Evolutionary conservation across 805 yeast genomes (phyloP), one percentile per base, ranked within the genome.

Genomic region (Candida wancherniae): DNA sequence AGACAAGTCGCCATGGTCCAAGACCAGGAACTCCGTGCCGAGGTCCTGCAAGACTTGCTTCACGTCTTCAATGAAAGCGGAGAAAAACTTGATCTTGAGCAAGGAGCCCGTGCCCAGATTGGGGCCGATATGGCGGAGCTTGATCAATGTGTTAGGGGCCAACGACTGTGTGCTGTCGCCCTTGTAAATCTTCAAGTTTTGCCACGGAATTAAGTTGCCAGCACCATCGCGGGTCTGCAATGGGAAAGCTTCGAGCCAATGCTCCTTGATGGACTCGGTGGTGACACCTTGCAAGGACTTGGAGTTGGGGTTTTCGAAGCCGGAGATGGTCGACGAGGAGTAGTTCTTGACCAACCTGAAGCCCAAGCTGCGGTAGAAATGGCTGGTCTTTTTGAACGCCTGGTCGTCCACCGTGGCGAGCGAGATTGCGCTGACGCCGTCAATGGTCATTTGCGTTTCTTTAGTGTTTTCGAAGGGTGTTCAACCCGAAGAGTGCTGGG

Each of bases 191-290:
- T 39, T 34, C 47, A 58, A 47, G 28, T 65, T 70, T 35, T 65
- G 71, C 61, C 67, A 60, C 4, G 71, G 71, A 20, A 47, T 47
- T 18, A 57, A 33, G 28, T 55, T 46, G 4, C 69, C 71, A 17
- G 50, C 44, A 7, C 31, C 36, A 34, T 63, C 67, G 12, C 42
- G 13, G 28, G 54, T 49, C 39, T 63, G 69, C 23, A 71, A 59
- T 13, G 84, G 85, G 53, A 76, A 80, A 14, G 77, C 61, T 53
- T 80, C 84, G 27, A 83, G 52, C 94, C 94, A 83, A 17, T 74
- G 56, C 55, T 83, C 94, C 40, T 67, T 71, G 29, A 79, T 48
- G 1, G 88, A 80, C 41, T 80, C 85, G 34, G 63, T 66, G 6
- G 85, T 71, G 26, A 82, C 62, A 4, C 88, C 88, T 26, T 61